These are phyloP conservation scores for Raffaelea ambrosiae DNA, from an alignment of 2,329 filamentous ascomycete species.

Conservation along the genomic window DNA sequence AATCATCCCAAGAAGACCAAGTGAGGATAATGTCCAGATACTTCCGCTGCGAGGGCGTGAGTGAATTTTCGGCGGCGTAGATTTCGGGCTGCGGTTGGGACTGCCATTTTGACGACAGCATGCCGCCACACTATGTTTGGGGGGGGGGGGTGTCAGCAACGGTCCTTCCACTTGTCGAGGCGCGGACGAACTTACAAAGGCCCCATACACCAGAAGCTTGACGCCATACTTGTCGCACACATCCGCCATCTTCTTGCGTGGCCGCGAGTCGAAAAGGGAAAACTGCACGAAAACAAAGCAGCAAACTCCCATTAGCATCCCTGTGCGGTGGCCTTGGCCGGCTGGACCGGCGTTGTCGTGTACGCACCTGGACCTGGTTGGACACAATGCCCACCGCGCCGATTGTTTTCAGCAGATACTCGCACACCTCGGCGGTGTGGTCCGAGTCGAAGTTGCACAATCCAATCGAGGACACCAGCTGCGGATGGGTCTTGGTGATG, in stretches of 20 bases:
- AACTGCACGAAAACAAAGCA: too few relatives aligned
- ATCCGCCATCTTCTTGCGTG: slow-evolving; percentile 18
- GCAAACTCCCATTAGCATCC: too few relatives aligned
- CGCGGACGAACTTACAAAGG: slow-evolving; percentile 20
- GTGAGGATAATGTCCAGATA: slow-evolving; percentile 23
- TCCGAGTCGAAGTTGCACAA: slow-evolving; percentile 26
- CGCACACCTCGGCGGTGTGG: slow-evolving; percentile 21
- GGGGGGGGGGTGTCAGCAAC: too few relatives aligned
- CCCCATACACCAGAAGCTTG: slow-evolving; percentile 24
- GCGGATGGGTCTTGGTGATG: slow-evolving; percentile 18
- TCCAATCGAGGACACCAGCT: slow-evolving; percentile 21
- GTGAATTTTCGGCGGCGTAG: slow-evolving; percentile 18
- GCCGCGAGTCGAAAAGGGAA: slow-evolving; percentile 23
- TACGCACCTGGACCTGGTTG: slow-evolving; percentile 26
- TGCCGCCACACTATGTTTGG: slow-evolving; percentile 26
- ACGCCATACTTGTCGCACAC: slow-evolving; percentile 21
- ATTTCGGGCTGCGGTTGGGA: slow-evolving; percentile 20
- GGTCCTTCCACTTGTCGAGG: too few relatives aligned
- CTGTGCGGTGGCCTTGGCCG: too few relatives aligned
- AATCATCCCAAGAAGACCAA: slow-evolving; percentile 22
- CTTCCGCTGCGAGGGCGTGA: slow-evolving; percentile 29
- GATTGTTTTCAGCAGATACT: slow-evolving; percentile 20
- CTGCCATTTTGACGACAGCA: slow-evolving; percentile 25
- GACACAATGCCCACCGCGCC: slow-evolving; percentile 21
- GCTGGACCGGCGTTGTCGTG: too few relatives aligned